phyloP scores from a whole-genome alignment of 164 flowering plant genomes.

The Vitis cinerea region DNA sequence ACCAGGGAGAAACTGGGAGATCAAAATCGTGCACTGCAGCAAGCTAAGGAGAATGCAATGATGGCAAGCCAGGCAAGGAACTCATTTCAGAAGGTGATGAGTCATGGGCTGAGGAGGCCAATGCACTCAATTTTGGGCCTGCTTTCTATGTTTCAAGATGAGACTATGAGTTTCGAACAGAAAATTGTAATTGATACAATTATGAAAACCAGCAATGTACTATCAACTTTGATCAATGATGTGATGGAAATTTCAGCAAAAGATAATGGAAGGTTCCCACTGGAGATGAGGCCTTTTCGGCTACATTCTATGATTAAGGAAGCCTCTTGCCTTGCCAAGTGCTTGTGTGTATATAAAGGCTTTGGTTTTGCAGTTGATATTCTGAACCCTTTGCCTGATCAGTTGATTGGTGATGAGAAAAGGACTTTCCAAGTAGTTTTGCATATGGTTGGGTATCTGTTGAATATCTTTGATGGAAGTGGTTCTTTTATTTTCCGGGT shows the following conservation, averaged over 20 bases:
- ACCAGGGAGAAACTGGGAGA: constrained; percentile 54
- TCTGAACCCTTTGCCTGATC: constrained; percentile 46
- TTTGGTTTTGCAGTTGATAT: constrained; percentile 36
- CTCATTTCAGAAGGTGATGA: constrained; percentile 59
- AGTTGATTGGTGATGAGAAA: constrained; percentile 58
- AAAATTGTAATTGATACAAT: constrained; percentile 46
- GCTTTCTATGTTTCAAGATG: constrained; percentile 48
- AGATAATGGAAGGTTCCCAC: constrained; percentile 28
- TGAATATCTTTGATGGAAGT: constrained; percentile 16
- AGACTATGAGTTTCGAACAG: constrained; percentile 32
- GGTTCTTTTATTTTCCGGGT: constrained; percentile 36
- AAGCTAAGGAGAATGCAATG: constrained; percentile 47
- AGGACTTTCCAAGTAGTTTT: constrained; percentile 58
- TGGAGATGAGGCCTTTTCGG: constrained; percentile 39
- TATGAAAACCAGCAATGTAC: constrained; percentile 42
- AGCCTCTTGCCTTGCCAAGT: constrained; percentile 45
- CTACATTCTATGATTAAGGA: constrained; percentile 52
- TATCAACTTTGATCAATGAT: constrained; percentile 57
- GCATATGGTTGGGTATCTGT: constrained; percentile 57
- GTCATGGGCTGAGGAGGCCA: constrained; percentile 56
- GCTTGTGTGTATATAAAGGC: constrained; percentile 39
- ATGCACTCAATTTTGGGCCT: constrained; percentile 53
- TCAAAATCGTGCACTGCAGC: constrained; percentile 48
- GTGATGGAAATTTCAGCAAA: constrained; percentile 41
- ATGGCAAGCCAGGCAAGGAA: constrained; percentile 60